phyloP scores from a whole-genome alignment of 2,329 filamentous ascomycete genomes.

The Atkinsonella texensis region DNA sequence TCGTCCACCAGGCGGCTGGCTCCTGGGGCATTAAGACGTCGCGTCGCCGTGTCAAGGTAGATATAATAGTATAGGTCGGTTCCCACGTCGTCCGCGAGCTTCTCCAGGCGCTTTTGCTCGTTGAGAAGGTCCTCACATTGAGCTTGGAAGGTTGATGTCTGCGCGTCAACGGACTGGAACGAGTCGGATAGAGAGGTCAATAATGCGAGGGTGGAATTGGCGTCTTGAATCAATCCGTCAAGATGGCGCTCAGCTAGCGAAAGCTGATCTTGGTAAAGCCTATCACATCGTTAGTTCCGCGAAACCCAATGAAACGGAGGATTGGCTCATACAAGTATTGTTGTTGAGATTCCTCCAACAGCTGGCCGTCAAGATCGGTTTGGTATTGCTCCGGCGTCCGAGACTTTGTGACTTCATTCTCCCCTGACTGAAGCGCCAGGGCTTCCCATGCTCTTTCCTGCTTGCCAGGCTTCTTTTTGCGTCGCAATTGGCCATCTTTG shows the following conservation, averaged over 20 bases:
- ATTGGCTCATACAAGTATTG: slow-evolving; percentile 59
- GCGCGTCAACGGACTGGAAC: slow-evolving; percentile 75
- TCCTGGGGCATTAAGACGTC: slow-evolving; percentile 82
- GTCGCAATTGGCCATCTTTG: slow-evolving; percentile 33
- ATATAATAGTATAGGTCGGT: slow-evolving; percentile 91
- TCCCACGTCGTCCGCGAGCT: slow-evolving; percentile 71
- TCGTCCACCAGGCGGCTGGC: slow-evolving; percentile 76
- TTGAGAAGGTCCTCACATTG: slow-evolving; percentile 81
- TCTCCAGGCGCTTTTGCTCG: slow-evolving; percentile 69
- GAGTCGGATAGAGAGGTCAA: slow-evolving; percentile 72
- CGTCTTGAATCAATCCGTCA: slow-evolving; percentile 64
- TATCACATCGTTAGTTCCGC: slow-evolving; percentile 24
- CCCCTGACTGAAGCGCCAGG: slow-evolving; percentile 19
- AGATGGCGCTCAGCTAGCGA: slow-evolving; percentile 72
- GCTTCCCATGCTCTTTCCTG: slow-evolving; percentile 38
- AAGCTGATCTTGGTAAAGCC: slow-evolving; percentile 70
- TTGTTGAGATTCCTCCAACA: slow-evolving; percentile 73
- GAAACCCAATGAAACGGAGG: too few relatives aligned
- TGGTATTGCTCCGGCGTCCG: slow-evolving; percentile 8
- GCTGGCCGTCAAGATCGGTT: slow-evolving; percentile 43
- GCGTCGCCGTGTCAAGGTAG: slow-evolving; percentile 82
- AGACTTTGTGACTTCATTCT: slow-evolving; percentile 14
- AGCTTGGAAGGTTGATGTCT: slow-evolving; percentile 85
- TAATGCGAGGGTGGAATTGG: slow-evolving; percentile 61
- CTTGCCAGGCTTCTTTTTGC: slow-evolving; percentile 24